phyloP scores from a whole-genome alignment of 768 basidiomycete species.

The Hirschioporus abietinus region DNA sequence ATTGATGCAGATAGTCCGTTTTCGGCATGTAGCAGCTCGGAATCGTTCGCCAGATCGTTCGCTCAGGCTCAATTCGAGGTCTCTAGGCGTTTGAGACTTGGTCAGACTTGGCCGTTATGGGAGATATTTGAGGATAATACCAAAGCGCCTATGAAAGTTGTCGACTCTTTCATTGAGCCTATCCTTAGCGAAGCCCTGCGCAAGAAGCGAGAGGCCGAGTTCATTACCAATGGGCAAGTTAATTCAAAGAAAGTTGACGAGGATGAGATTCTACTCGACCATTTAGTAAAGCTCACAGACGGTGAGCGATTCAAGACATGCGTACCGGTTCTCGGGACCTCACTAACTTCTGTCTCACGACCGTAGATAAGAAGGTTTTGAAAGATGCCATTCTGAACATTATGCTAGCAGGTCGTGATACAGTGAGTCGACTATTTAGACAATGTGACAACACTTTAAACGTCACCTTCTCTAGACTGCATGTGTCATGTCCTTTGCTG shows the following conservation, averaged over 20 bases:
- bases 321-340: background rate
- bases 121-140: conserved; percentile 32
- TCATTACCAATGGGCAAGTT: conserved; percentile 7
- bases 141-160: conserved; percentile 29
- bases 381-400: conserved; percentile 19
- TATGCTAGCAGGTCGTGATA: conserved; percentile 20
- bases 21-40: conserved; percentile 5
- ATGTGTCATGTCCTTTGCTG: conserved; percentile 25
- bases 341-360: background rate
- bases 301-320: conserved; percentile 22
- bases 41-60: conserved; percentile 31
- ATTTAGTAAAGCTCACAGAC: conserved; percentile 32
- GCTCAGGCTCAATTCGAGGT: conserved; percentile 27
- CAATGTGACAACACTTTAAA: too few relatives aligned
- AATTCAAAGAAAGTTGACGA: conserved; percentile 18
- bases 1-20: too few relatives aligned
- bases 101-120: conserved; percentile 34
- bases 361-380: conserved; percentile 30
- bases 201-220: conserved; percentile 16
- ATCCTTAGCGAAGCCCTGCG: conserved; percentile 32
- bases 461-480: too few relatives aligned
- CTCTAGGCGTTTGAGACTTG: conserved; percentile 23
- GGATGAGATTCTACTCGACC: conserved; percentile 36
- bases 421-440: too few relatives aligned
- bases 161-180: conserved; percentile 34